phyloP scores from a whole-genome alignment of 2,329 filamentous ascomycete genomes.

The Didymella lethalis region DNA sequence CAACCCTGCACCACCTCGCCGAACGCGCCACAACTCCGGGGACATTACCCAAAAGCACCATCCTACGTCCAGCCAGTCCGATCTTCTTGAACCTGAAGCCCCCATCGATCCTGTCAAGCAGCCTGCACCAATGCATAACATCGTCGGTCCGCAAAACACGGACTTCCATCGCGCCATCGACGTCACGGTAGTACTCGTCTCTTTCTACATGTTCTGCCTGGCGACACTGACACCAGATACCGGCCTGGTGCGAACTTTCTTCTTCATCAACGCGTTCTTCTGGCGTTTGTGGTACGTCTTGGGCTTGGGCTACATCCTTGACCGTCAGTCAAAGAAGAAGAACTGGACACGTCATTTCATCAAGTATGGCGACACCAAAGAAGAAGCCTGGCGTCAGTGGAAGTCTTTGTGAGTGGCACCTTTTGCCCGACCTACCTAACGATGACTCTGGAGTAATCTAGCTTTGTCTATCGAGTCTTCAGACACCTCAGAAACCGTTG shows the following conservation, averaged over 20 bases:
- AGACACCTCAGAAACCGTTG: background rate
- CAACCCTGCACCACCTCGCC: slow-evolving; percentile 83
- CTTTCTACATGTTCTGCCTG: slow-evolving; percentile 76
- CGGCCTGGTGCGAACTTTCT: slow-evolving; percentile 75
- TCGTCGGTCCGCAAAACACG: slow-evolving; percentile 82
- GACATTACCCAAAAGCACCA: slow-evolving; percentile 51
- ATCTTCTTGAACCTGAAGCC: slow-evolving; percentile 48
- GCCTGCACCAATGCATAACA: slow-evolving; percentile 78
- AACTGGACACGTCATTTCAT: slow-evolving; percentile 97
- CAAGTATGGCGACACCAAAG: slow-evolving; percentile 89
- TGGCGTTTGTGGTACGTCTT: slow-evolving; percentile 94
- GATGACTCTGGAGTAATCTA: background rate
- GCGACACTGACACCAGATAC: slow-evolving; percentile 81
- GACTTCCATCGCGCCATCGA: slow-evolving; percentile 91
- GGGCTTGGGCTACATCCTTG: slow-evolving; percentile 84
- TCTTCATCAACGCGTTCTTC: slow-evolving; percentile 78
- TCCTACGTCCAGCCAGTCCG: slow-evolving; percentile 48
- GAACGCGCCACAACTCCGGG: slow-evolving; percentile 59
- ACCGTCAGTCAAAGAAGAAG: slow-evolving; percentile 87
- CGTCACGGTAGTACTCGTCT: slow-evolving; percentile 77
- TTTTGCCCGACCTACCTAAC: background rate
- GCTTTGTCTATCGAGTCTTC: background rate
- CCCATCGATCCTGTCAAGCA: slow-evolving; percentile 56
- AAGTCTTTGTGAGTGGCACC: slow-evolving; percentile 69
- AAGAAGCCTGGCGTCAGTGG: slow-evolving; percentile 97